These are phyloP conservation scores for Blastobotrys illinoisensis DNA, from an alignment of 1,139 yeast species.

Conservation along the genomic window DNA sequence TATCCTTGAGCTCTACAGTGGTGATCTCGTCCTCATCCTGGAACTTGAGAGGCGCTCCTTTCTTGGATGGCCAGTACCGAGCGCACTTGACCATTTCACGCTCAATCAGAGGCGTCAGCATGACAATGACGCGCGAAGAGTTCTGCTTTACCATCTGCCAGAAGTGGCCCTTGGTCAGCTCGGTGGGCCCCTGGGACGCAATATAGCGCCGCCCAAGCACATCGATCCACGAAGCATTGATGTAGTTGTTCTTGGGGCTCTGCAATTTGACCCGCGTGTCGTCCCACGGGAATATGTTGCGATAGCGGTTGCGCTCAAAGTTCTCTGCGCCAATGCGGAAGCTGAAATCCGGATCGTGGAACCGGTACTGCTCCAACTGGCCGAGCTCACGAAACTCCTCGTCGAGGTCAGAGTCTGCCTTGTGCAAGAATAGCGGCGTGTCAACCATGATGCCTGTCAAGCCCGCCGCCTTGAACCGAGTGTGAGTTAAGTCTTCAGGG, in stretches of 20 bases:
- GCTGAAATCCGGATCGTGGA: not conserved
- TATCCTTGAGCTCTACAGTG: not conserved
- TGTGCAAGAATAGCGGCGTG: constrained; percentile 3
- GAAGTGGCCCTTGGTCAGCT: constrained; percentile 57
- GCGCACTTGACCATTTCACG: constrained; percentile 57
- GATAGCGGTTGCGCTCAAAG: constrained; percentile 45
- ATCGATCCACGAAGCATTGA: constrained; percentile 44
- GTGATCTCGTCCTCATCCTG: not conserved
- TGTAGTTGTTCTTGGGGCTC: constrained; percentile 36
- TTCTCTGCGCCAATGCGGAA: constrained; percentile 16
- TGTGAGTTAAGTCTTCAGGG: not conserved
- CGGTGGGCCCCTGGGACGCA: constrained; percentile 71
- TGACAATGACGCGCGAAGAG: constrained; percentile 52
- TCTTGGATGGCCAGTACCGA: constrained; percentile 62
- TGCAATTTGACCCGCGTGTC: constrained; percentile 45
- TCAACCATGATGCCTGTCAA: not conserved
- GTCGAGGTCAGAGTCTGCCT: not conserved
- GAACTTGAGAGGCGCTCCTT: not conserved
- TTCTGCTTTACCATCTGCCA: constrained; percentile 76
- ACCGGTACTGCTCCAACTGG: not conserved
- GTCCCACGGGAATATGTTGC: constrained; percentile 57
- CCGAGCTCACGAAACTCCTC: constrained; percentile 11
- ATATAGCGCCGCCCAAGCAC: constrained; percentile 39
- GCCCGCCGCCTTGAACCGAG: not conserved
- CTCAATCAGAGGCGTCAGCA: constrained; percentile 82